These are phyloP conservation scores for Bryopsis sp. DNA, from an alignment of 139 green algal species.

Conservation along the genomic window DNA sequence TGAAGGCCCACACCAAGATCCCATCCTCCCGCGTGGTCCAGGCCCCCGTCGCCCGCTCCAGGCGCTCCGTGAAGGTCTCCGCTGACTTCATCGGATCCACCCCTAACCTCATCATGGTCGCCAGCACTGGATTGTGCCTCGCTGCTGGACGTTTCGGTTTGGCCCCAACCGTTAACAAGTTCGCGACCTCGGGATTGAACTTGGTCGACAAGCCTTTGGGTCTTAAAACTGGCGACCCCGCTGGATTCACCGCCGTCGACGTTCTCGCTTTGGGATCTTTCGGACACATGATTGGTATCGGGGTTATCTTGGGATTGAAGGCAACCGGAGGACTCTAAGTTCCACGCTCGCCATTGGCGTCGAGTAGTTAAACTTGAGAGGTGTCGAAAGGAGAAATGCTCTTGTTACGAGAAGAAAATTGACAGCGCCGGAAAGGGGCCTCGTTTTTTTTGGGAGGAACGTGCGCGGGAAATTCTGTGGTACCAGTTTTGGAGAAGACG, in stretches of 20 bases:
- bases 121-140: slow-evolving; percentile 63
- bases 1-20: neutral
- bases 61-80: neutral
- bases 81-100: slow-evolving; percentile 58
- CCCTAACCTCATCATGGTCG: slow-evolving; percentile 86
- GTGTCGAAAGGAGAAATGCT: too few relatives aligned
- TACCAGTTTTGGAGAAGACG: too few relatives aligned
- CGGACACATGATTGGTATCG: slow-evolving; percentile 61
- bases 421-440: too few relatives aligned
- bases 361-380: too few relatives aligned
- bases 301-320: slow-evolving; percentile 73
- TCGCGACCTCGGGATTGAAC: slow-evolving; percentile 67
- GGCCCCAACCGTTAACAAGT: slow-evolving; percentile 72
- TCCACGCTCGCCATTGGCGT: too few relatives aligned
- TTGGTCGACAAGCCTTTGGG: slow-evolving; percentile 41
- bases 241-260: slow-evolving; percentile 82
- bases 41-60: neutral
- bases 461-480: too few relatives aligned
- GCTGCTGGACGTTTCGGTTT: slow-evolving; percentile 83
- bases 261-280: slow-evolving; percentile 72
- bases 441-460: too few relatives aligned
- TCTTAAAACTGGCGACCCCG: slow-evolving; percentile 19
- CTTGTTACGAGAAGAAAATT: too few relatives aligned
- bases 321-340: slow-evolving; percentile 9
- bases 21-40: neutral